phyloP scores from a whole-genome alignment of 768 basidiomycete species.

The Zangia roseola region DNA sequence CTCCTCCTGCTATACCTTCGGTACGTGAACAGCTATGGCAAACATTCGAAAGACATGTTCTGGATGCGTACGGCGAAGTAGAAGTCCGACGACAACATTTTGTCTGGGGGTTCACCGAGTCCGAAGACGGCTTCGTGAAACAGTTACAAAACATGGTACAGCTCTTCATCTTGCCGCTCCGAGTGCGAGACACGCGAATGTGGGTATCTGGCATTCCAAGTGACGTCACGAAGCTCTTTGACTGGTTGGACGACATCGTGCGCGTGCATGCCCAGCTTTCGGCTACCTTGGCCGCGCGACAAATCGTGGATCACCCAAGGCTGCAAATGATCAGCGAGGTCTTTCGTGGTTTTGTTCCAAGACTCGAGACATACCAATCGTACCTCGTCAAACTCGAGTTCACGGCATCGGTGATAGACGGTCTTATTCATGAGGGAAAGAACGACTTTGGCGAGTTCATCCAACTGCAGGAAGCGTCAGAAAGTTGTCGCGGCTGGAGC shows the following conservation, averaged over 20 bases:
- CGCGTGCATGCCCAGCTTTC: constrained; percentile 70
- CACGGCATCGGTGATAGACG: constrained; percentile 52
- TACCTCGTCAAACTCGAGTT: constrained; percentile 74
- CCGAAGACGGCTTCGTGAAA: constrained; percentile 68
- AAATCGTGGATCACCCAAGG: constrained; percentile 41
- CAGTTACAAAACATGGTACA: constrained; percentile 63
- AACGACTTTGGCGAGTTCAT: constrained; percentile 88
- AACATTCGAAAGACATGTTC: constrained; percentile 17
- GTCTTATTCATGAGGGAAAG: constrained; percentile 44
- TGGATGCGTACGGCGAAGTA: constrained; percentile 39
- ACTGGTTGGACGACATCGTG: constrained; percentile 87
- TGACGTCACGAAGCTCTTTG: constrained; percentile 70
- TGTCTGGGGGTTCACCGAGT: constrained; percentile 64
- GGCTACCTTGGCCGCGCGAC: constrained; percentile 43
- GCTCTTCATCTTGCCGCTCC: constrained; percentile 78
- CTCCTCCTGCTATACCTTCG: constrained; percentile 3
- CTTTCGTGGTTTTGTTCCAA: constrained; percentile 59
- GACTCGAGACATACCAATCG: constrained; percentile 82
- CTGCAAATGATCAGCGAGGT: constrained; percentile 56
- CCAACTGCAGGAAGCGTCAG: constrained; percentile 55
- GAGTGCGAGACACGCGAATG: constrained; percentile 60
- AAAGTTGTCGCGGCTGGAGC: constrained; percentile 59
- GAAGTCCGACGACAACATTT: constrained; percentile 66
- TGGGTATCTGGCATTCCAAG: constrained; percentile 84
- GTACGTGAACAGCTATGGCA: constrained; percentile 24